These are phyloP conservation scores for Blastobotrys illinoisensis DNA, from an alignment of 1,139 yeast genomes.

Conservation along the genomic window DNA sequence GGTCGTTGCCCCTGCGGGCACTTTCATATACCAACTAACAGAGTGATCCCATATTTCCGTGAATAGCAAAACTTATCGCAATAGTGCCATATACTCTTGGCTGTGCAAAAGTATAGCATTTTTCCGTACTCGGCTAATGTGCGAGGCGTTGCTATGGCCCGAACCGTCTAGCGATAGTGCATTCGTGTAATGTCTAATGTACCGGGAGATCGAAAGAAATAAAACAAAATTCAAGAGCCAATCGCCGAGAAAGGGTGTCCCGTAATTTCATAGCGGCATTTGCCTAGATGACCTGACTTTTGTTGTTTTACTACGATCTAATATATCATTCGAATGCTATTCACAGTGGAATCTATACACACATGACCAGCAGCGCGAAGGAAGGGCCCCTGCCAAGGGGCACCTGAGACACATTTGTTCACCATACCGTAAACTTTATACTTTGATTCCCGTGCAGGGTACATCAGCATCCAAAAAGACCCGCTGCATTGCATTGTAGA, in stretches of 20 bases:
- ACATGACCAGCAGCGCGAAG: neutral
- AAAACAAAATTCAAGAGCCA: neutral
- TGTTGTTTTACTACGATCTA: neutral
- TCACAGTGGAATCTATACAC: neutral
- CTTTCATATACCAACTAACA: neutral
- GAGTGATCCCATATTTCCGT: neutral
- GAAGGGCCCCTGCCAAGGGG: neutral
- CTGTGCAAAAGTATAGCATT: neutral
- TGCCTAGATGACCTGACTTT: neutral
- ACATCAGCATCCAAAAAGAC: neutral
- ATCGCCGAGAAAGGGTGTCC: neutral
- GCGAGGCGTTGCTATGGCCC: neutral
- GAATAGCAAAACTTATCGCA: neutral
- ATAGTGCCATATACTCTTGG: neutral
- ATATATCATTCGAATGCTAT: neutral
- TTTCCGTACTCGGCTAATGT: neutral
- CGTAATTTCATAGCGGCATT: neutral
- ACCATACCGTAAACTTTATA: neutral
- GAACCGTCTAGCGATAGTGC: neutral
- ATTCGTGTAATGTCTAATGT: too few species aligned
- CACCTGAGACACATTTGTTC: neutral
- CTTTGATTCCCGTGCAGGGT: neutral
- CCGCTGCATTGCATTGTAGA: neutral
- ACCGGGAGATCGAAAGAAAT: neutral
- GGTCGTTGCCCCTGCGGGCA: neutral